A percentile compares a stretch with the other conserved stretches of the same genome.
These are phyloP conservation scores for Fusarium torreyae DNA, from an alignment of 2,329 filamentous ascomycete species.

Conservation along the genomic window DNA sequence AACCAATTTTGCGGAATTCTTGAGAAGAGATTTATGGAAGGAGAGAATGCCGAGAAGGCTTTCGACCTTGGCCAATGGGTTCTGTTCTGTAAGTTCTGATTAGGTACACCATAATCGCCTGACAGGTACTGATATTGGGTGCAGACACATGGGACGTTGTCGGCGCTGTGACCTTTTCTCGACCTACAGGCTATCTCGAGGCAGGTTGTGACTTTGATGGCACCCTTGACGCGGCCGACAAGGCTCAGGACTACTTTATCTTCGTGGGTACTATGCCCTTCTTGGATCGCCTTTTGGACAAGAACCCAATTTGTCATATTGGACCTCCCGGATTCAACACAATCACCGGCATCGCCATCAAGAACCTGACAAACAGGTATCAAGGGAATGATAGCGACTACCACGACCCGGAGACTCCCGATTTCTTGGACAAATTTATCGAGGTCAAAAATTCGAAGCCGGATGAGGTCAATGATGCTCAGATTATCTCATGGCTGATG, in stretches of 20 bases:
- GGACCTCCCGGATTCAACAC: constrained; percentile 53
- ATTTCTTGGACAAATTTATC: constrained; percentile 60
- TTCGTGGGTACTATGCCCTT: constrained; percentile 51
- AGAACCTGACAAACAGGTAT: constrained; percentile 49
- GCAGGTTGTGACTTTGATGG: constrained; percentile 56
- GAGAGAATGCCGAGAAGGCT: constrained; percentile 40
- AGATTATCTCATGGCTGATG: constrained; percentile 56
- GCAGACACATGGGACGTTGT: constrained; percentile 59
- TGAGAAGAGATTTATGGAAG: constrained; percentile 53
- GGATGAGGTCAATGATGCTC: constrained; percentile 54
- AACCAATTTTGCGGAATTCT: constrained; percentile 51
- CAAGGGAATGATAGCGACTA: constrained; percentile 50
- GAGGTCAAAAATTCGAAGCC: constrained; percentile 55
- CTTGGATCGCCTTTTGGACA: constrained; percentile 56
- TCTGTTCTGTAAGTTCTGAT: constrained; percentile 53
- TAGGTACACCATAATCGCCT: neutral
- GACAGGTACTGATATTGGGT: neutral
- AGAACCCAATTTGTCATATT: constrained; percentile 56
- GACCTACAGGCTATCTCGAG: constrained; percentile 60
- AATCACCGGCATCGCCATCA: constrained; percentile 50
- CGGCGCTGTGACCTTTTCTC: constrained; percentile 59
- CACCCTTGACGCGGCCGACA: constrained; percentile 53
- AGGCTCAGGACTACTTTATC: constrained; percentile 55
- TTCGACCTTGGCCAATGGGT: constrained; percentile 61
- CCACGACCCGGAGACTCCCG: constrained; percentile 48